Evolutionary conservation across 2,329 filamentous ascomycete genomes (phyloP).

Genomic region (Verticillium dahliae): DNA sequence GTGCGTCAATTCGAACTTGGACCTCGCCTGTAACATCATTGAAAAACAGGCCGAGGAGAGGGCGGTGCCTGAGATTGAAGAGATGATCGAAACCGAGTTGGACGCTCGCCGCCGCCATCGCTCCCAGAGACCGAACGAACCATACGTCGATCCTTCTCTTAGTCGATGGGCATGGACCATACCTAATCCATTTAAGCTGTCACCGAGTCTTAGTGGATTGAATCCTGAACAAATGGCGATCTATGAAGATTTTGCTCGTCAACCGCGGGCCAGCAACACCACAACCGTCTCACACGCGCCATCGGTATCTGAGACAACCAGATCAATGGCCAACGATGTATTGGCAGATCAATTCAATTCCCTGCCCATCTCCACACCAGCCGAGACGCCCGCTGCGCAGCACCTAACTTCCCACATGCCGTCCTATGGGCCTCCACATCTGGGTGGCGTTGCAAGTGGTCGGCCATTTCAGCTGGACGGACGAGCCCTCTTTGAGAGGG

Average conservation of each 20-base stretch:
- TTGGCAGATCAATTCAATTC: slow-evolving; percentile 55
- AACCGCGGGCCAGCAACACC: slow-evolving; percentile 59
- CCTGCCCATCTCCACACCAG: slow-evolving; percentile 51
- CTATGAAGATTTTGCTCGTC: slow-evolving; percentile 91
- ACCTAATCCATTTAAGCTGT: slow-evolving; percentile 85
- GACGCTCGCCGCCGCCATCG: slow-evolving; percentile 72
- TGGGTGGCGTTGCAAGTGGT: slow-evolving; percentile 38
- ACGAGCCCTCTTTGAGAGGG: slow-evolving; percentile 44
- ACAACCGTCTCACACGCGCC: slow-evolving; percentile 49
- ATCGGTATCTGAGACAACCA: slow-evolving; percentile 53
- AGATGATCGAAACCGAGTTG: slow-evolving; percentile 78
- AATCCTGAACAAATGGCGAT: slow-evolving; percentile 92
- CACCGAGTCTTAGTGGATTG: slow-evolving; percentile 60
- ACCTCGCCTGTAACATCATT: slow-evolving; percentile 86
- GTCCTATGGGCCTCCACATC: slow-evolving; percentile 49
- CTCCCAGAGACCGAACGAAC: slow-evolving; percentile 68
- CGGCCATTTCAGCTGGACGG: slow-evolving; percentile 47
- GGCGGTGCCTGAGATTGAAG: slow-evolving; percentile 89
- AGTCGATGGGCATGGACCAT: slow-evolving; percentile 93
- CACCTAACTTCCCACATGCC: slow-evolving; percentile 47
- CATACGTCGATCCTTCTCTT: slow-evolving; percentile 74
- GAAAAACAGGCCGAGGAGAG: slow-evolving; percentile 94
- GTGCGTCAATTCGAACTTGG: slow-evolving; percentile 97
- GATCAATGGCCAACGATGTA: slow-evolving; percentile 57
- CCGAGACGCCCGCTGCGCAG: slow-evolving; percentile 51